phyloP scores from a whole-genome alignment of 2,329 filamentous ascomycete genomes.

The Microsporum canis region DNA sequence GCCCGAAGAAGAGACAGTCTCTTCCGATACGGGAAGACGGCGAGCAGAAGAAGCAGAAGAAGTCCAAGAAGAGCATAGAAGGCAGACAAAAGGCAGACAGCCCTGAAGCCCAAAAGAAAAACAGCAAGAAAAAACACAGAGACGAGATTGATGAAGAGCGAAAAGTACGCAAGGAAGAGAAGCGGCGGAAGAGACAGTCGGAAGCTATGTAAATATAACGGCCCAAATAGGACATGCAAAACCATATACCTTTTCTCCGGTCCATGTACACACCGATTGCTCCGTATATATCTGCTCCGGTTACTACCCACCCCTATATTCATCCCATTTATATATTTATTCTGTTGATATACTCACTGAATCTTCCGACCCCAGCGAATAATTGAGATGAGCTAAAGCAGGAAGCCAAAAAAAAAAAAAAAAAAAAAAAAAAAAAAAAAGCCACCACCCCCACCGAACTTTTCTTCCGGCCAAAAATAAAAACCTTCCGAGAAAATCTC shows the following conservation, averaged over 20 bases:
- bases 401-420: not conserved
- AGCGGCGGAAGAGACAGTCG: slow-evolving; percentile 29
- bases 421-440: not conserved
- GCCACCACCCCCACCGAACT: not conserved
- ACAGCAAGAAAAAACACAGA: slow-evolving; percentile 26
- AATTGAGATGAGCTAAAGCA: not conserved
- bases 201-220: not conserved
- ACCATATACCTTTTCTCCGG: not conserved
- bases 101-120: slow-evolving; percentile 17
- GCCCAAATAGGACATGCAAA: not conserved
- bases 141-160: slow-evolving; percentile 26
- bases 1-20: slow-evolving; percentile 33
- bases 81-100: slow-evolving; percentile 2
- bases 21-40: slow-evolving; percentile 9
- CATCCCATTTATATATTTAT: too few species aligned
- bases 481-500: not conserved
- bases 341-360: too few species aligned
- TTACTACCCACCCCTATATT: too few species aligned
- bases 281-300: too few species aligned
- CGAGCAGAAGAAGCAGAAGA: not conserved
- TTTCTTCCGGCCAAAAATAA: not conserved
- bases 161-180: slow-evolving; percentile 25
- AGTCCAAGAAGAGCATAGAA: slow-evolving; percentile 3
- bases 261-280: not conserved
- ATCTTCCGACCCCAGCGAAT: not conserved